Conservation (phyloP, 768 basidiomycete genomes). For the Suillus paluster region DNA sequence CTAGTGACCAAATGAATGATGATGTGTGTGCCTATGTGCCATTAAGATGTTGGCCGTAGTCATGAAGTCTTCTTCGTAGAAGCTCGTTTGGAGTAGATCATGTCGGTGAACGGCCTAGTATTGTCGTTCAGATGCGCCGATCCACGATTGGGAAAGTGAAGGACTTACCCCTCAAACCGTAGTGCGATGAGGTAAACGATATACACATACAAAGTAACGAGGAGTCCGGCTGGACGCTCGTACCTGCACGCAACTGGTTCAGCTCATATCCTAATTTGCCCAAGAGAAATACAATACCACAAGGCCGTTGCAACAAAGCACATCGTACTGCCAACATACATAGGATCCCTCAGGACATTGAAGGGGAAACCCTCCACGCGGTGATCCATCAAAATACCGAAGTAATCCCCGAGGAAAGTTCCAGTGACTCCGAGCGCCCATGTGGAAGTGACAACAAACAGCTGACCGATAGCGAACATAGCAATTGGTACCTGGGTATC, state of each 20-base stretch:
- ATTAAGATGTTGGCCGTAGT: neutral
- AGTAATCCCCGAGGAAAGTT: slow-evolving; percentile 87
- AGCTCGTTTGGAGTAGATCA: slow-evolving; percentile 73
- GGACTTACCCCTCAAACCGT: slow-evolving; percentile 83
- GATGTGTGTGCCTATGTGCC: neutral
- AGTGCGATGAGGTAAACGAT: slow-evolving; percentile 85
- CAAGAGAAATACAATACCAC: slow-evolving; percentile 59
- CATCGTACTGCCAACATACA: slow-evolving; percentile 96
- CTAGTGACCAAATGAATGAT: neutral
- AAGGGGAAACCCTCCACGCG: slow-evolving; percentile 97
- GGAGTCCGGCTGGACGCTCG: slow-evolving; percentile 81
- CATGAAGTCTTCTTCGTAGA: slow-evolving; percentile 19
- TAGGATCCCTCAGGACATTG: slow-evolving; percentile 89
- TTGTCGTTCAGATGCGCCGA: slow-evolving; percentile 8
- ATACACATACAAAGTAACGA: slow-evolving; percentile 83
- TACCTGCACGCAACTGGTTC: slow-evolving; percentile 53
- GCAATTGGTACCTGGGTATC: slow-evolving; percentile 60
- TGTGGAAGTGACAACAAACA: slow-evolving; percentile 87
- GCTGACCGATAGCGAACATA: slow-evolving; percentile 75
- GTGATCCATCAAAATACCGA: slow-evolving; percentile 85
- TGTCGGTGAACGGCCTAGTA: slow-evolving; percentile 75
- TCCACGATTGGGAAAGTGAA: neutral
- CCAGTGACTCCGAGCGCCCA: slow-evolving; percentile 93
- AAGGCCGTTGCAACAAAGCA: slow-evolving; percentile 86
- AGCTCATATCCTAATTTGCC: neutral